Evolutionary conservation across 139 green algal genomes (phyloP).

Genomic region (Bryopsis sp.): DNA sequence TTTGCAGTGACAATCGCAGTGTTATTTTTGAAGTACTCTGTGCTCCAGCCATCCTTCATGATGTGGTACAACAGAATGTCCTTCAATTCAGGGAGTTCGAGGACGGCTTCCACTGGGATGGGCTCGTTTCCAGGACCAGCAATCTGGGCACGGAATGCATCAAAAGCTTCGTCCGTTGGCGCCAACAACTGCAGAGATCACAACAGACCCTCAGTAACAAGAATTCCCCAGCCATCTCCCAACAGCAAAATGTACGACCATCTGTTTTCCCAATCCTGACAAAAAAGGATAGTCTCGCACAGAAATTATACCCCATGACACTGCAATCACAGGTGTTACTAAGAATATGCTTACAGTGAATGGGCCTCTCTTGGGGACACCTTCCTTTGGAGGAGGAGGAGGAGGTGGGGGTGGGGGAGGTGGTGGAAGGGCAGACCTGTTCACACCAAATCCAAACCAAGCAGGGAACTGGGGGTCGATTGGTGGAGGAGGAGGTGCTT

Average conservation of each 20-base stretch:
- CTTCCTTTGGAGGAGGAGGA: not conserved
- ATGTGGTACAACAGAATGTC: constrained; percentile 59
- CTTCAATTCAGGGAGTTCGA: constrained; percentile 40
- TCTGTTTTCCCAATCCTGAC: not conserved
- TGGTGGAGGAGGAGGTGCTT: constrained; percentile 14
- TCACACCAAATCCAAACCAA: constrained; percentile 22
- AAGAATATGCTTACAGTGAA: not conserved
- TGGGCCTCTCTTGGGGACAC: not conserved
- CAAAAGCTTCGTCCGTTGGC: constrained; percentile 44
- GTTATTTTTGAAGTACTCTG: constrained; percentile 47
- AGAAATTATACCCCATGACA: constrained; percentile 1
- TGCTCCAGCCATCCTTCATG: constrained; percentile 36
- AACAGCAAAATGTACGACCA: not conserved
- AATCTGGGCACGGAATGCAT: constrained; percentile 34
- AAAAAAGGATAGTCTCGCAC: constrained; percentile 3
- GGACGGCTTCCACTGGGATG: constrained; percentile 34
- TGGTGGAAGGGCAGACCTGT: not conserved
- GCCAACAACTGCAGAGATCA: constrained; percentile 53
- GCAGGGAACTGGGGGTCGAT: constrained; percentile 7
- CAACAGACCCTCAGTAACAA: not conserved
- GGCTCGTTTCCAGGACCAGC: constrained; percentile 23
- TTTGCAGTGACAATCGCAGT: constrained; percentile 44
- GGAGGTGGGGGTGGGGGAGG: constrained; percentile 2
- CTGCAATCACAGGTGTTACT: not conserved
- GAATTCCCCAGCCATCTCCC: not conserved